These are phyloP conservation scores for Paracamarosporium sp. DNA, from an alignment of 2,329 filamentous ascomycete genomes.

Conservation along the genomic window DNA sequence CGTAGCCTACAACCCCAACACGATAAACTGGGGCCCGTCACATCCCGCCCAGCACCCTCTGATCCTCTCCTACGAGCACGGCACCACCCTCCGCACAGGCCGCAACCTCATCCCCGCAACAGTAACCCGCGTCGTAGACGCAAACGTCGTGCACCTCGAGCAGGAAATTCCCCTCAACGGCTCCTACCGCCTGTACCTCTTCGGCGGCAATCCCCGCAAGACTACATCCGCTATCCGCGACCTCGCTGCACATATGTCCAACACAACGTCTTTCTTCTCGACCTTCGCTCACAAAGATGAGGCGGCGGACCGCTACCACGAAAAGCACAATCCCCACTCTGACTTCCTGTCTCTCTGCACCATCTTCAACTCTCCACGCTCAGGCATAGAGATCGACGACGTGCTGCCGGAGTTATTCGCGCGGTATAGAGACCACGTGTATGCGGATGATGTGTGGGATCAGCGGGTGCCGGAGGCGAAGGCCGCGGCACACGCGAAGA, in stretches of 20 bases:
- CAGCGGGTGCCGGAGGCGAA: slow-evolving; percentile 70
- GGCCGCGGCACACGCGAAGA: slow-evolving; percentile 83
- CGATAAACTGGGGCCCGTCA: slow-evolving; percentile 79
- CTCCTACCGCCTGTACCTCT: slow-evolving; percentile 84
- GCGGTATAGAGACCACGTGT: slow-evolving; percentile 81
- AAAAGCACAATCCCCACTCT: slow-evolving; percentile 84
- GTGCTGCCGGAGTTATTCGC: slow-evolving; percentile 74
- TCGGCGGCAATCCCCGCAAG: slow-evolving; percentile 70
- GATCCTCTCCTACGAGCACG: slow-evolving; percentile 65
- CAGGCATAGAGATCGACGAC: slow-evolving; percentile 73
- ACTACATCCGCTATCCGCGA: slow-evolving; percentile 72
- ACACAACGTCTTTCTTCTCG: slow-evolving; percentile 74
- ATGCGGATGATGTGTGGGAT: slow-evolving; percentile 84
- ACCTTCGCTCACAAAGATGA: slow-evolving; percentile 68
- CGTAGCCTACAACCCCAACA: slow-evolving; percentile 82
- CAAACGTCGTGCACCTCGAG: slow-evolving; percentile 88
- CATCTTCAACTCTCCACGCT: slow-evolving; percentile 72
- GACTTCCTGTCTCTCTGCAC: slow-evolving; percentile 81
- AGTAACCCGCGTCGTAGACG: slow-evolving; percentile 85
- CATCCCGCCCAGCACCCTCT: slow-evolving; percentile 75
- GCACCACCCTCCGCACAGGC: slow-evolving; percentile 71
- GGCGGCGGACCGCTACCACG: slow-evolving; percentile 65
- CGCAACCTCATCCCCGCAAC: slow-evolving; percentile 78
- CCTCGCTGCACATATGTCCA: slow-evolving; percentile 69
- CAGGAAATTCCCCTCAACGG: slow-evolving; percentile 90